A percentile compares a stretch with the other conserved stretches of the same genome.
phyloP scores from a whole-genome alignment of 1,139 yeast genomes.

The Sugiyamaella sp. region DNA sequence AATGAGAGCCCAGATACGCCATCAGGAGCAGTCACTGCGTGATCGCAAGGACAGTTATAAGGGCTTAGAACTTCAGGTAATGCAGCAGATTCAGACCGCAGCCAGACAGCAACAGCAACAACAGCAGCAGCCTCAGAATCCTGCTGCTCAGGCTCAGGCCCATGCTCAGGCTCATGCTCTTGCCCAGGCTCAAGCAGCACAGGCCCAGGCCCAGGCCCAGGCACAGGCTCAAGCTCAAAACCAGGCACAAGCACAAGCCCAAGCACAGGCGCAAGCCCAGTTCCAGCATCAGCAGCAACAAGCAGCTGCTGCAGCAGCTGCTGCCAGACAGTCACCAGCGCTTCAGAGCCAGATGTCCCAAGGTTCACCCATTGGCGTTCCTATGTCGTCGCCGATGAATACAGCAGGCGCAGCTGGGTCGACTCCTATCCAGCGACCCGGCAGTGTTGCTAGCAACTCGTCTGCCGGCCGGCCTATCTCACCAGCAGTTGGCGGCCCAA shows the following conservation, averaged over 20 bases:
- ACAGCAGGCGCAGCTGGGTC: constrained; percentile 6
- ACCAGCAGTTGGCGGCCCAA: constrained; percentile 13
- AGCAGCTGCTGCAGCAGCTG: constrained; percentile 15
- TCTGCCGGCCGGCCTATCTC: constrained; percentile 19
- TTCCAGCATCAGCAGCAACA: constrained; percentile 25
- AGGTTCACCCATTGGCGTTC: constrained; percentile 13
- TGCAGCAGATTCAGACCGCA: constrained; percentile 39
- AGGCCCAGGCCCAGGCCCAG: constrained; percentile 19
- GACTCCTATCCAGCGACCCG: constrained; percentile 21
- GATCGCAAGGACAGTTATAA: constrained; percentile 34
- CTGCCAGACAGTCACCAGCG: constrained; percentile 12
- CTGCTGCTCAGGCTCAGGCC: constrained; percentile 15
- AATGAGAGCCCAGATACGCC: constrained; percentile 28
- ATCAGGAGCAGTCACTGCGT: constrained; percentile 33
- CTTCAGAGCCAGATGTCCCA: constrained; percentile 11
- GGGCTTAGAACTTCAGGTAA: constrained; percentile 32
- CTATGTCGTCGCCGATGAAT: constrained; percentile 8
- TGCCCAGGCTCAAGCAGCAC: constrained; percentile 22
- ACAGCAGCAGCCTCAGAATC: constrained; percentile 32
- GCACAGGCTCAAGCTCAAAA: constrained; percentile 20
- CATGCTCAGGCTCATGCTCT: constrained; percentile 27
- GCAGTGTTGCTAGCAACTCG: constrained; percentile 17
- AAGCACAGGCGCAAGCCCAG: constrained; percentile 25
- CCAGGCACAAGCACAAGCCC: constrained; percentile 22
- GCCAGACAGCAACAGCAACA: constrained; percentile 24